A percentile compares a stretch with the other conserved stretches of the same genome.
These are phyloP conservation scores for Crithidia brevicula DNA, from an alignment of 208 protist genomes.

Conservation along the genomic window DNA sequence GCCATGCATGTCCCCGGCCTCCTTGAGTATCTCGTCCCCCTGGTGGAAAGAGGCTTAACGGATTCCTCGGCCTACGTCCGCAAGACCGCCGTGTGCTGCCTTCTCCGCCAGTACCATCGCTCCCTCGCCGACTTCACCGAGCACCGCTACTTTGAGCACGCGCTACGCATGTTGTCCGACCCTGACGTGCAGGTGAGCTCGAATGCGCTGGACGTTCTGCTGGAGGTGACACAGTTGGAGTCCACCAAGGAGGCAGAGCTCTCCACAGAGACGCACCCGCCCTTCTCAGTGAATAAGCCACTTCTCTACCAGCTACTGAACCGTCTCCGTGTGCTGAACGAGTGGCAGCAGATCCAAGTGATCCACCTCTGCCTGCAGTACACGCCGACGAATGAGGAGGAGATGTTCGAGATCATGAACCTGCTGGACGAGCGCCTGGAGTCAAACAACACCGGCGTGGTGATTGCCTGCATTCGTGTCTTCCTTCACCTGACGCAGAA, in stretches of 20 bases:
- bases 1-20: conserved; percentile 74
- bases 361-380: conserved; percentile 71
- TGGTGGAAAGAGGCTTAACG: conserved; percentile 66
- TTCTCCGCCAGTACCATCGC: conserved; percentile 80
- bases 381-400: conserved; percentile 69
- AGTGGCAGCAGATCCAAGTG: conserved; percentile 89
- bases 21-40: conserved; percentile 83
- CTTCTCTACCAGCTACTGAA: conserved; percentile 88
- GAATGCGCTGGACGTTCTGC: conserved; percentile 80
- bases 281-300: conserved; percentile 58
- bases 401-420: conserved; percentile 94
- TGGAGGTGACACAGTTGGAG: conserved; percentile 72
- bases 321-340: conserved; percentile 74
- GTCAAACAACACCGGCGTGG: conserved; percentile 86
- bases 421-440: conserved; percentile 91
- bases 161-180: conserved; percentile 88
- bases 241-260: conserved; percentile 23
- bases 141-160: conserved; percentile 37
- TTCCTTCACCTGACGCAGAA: conserved; percentile 92
- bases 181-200: conserved; percentile 80
- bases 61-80: conserved; percentile 95
- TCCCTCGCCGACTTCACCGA: conserved; percentile 53
- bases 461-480: conserved; percentile 79
- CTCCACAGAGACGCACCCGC: conserved; percentile 6
- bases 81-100: conserved; percentile 90